Evolutionary conservation across 2,329 filamentous ascomycete species (phyloP).

Genomic region (Hypoxylon sp.): DNA sequence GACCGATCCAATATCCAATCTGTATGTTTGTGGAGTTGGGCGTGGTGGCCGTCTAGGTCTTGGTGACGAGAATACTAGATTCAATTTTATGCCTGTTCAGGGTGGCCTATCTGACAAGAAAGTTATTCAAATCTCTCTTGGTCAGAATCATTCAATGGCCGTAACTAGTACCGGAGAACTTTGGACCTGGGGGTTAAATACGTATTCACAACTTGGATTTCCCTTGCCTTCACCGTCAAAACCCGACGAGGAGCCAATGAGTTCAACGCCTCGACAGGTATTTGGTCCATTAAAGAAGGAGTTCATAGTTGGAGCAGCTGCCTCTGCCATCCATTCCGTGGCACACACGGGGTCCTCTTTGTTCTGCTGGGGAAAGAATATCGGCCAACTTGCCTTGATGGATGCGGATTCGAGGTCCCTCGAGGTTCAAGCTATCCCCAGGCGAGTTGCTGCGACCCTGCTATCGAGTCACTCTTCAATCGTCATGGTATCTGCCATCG

Average conservation of each 20-base stretch:
- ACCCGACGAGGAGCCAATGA: slow-evolving; percentile 87
- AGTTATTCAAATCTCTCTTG: slow-evolving; percentile 83
- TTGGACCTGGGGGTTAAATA: slow-evolving; percentile 95
- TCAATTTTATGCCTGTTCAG: slow-evolving; percentile 87
- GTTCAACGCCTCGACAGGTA: slow-evolving; percentile 85
- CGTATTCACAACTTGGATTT: slow-evolving; percentile 88
- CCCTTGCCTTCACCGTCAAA: slow-evolving; percentile 75
- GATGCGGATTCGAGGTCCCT: slow-evolving; percentile 95
- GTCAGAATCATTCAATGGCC: slow-evolving; percentile 91
- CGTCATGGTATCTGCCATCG: slow-evolving; percentile 86
- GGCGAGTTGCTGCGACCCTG: slow-evolving; percentile 89
- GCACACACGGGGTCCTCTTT: slow-evolving; percentile 85
- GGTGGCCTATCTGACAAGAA: slow-evolving; percentile 81
- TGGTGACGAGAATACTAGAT: slow-evolving; percentile 90
- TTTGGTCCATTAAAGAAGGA: slow-evolving; percentile 94
- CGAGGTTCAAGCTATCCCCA: slow-evolving; percentile 83
- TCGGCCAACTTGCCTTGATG: slow-evolving; percentile 92
- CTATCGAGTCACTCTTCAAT: slow-evolving; percentile 78
- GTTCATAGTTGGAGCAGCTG: slow-evolving; percentile 82
- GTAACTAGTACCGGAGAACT: slow-evolving; percentile 89
- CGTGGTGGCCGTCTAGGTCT: slow-evolving; percentile 90
- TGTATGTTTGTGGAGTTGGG: slow-evolving; percentile 94
- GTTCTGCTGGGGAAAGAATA: slow-evolving; percentile 96
- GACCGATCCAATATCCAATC: slow-evolving; percentile 86
- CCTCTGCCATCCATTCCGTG: slow-evolving; percentile 92